A percentile compares a stretch with the other conserved stretches of the same genome.
phyloP scores from a whole-genome alignment of 2,329 filamentous ascomycete genomes.

The Alternaria atra region DNA sequence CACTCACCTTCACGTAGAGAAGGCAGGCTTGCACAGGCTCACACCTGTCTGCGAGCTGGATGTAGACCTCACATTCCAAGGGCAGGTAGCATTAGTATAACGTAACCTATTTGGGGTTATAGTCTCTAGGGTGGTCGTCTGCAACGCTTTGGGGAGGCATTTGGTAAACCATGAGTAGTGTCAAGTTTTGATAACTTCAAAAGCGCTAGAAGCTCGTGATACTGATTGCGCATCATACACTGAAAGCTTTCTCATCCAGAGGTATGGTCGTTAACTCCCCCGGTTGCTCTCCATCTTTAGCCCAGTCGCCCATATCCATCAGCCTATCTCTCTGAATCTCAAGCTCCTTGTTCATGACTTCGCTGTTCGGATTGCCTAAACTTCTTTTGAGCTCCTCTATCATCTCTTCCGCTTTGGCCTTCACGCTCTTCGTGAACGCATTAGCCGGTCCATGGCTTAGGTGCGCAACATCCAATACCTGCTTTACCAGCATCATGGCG shows the following conservation, averaged over 20 bases:
- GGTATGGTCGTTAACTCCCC: not conserved
- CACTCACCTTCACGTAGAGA: conserved; percentile 16
- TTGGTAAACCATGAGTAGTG: not conserved
- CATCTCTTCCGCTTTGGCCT: conserved; percentile 49
- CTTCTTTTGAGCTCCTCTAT: conserved; percentile 29
- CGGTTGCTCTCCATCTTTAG: conserved; percentile 9
- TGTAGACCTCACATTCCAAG: not conserved
- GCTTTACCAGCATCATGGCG: conserved; percentile 54
- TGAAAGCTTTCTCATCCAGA: conserved; percentile 12
- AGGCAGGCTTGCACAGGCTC: not conserved
- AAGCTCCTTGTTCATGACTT: conserved; percentile 34
- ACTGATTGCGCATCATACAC: not conserved
- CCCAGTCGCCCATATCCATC: conserved; percentile 43
- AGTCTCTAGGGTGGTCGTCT: too few species aligned
- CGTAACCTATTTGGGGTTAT: not conserved
- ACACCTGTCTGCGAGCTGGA: not conserved
- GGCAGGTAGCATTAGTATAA: not conserved
- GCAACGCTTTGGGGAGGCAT: not conserved
- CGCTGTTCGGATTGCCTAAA: conserved; percentile 33
- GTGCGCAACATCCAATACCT: conserved; percentile 51
- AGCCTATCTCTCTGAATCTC: conserved; percentile 39
- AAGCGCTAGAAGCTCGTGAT: not conserved
- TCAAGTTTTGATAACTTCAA: not conserved
- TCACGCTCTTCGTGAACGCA: conserved; percentile 52
- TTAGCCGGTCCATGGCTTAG: conserved; percentile 56